Evolutionary conservation across 352 stramenopile species (phyloP).

Genomic region (Phytophthora meadii): DNA sequence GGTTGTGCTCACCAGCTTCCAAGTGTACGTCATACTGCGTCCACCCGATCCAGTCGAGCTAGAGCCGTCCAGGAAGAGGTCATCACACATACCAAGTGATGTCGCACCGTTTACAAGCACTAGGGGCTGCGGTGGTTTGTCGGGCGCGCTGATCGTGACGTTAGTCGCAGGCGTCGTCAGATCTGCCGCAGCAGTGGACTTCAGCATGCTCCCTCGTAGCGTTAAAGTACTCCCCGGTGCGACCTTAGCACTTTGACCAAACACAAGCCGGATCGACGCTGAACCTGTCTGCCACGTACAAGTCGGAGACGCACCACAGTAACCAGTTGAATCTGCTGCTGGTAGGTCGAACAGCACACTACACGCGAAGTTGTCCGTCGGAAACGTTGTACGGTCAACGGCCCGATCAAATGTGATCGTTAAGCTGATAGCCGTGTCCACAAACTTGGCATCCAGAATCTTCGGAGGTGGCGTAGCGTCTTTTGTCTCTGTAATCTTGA

Average conservation of each 20-base stretch:
- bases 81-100: conserved; percentile 65
- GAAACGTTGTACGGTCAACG: conserved; percentile 43
- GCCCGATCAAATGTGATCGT: conserved; percentile 56
- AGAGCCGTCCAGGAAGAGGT: conserved; percentile 64
- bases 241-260: conserved; percentile 50
- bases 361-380: conserved; percentile 51
- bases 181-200: conserved; percentile 55
- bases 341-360: conserved; percentile 67
- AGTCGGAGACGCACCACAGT: conserved; percentile 42
- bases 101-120: conserved; percentile 51
- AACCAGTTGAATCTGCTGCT: conserved; percentile 31
- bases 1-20: conserved; percentile 43
- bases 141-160: conserved; percentile 38
- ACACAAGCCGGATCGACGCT: conserved; percentile 52
- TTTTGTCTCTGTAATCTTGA: conserved; percentile 70
- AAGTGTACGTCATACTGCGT: conserved; percentile 61
- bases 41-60: conserved; percentile 61
- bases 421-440: conserved; percentile 54
- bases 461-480: conserved; percentile 66
- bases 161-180: conserved; percentile 44
- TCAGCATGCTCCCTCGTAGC: conserved; percentile 53
- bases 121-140: conserved; percentile 50
- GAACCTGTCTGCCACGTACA: conserved; percentile 63
- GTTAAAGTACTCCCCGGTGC: conserved; percentile 44
- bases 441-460: conserved; percentile 57